These are phyloP conservation scores for Austropuccinia psidii DNA, from an alignment of 1,284 basidiomycete genomes.

Conservation along the genomic window DNA sequence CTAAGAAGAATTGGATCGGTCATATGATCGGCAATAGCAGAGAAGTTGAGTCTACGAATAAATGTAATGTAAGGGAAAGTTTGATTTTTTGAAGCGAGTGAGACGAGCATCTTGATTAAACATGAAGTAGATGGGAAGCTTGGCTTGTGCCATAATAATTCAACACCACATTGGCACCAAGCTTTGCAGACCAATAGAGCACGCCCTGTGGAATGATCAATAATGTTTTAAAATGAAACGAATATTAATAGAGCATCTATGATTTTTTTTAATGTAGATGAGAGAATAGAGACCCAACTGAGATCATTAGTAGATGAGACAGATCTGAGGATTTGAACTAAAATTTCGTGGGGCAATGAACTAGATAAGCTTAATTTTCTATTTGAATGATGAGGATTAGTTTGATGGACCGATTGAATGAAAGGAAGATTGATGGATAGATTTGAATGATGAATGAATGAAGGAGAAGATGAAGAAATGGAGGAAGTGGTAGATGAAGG, in stretches of 20 bases:
- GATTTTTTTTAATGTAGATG: too few relatives aligned
- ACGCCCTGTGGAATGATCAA: constrained; percentile 1
- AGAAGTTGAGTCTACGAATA: constrained; percentile 84
- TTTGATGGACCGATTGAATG: not conserved
- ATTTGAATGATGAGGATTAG: not conserved
- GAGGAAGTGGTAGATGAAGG: not conserved
- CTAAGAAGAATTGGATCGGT: constrained; percentile 69
- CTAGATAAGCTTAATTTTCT: constrained; percentile 39
- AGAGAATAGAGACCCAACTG: constrained; percentile 55
- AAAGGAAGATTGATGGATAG: not conserved
- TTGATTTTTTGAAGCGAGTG: constrained; percentile 54
- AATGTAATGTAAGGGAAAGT: constrained; percentile 83
- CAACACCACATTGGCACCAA: constrained; percentile 93
- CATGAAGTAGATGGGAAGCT: constrained; percentile 63
- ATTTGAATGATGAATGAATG: not conserved
- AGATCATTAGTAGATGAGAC: constrained; percentile 68
- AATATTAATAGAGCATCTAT: not conserved
- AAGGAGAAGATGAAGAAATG: not conserved
- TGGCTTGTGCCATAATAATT: constrained; percentile 91
- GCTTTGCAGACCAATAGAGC: constrained; percentile 65
- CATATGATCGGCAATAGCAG: constrained; percentile 63
- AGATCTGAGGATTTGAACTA: constrained; percentile 85
- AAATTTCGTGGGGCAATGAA: constrained; percentile 72
- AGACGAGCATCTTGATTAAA: constrained; percentile 67
- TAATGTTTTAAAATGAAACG: constrained; percentile 38